Base-by-base conservation (phyloP, 495 filamentous ascomycete species). In the Pseudevernia furfuracea region DNA sequence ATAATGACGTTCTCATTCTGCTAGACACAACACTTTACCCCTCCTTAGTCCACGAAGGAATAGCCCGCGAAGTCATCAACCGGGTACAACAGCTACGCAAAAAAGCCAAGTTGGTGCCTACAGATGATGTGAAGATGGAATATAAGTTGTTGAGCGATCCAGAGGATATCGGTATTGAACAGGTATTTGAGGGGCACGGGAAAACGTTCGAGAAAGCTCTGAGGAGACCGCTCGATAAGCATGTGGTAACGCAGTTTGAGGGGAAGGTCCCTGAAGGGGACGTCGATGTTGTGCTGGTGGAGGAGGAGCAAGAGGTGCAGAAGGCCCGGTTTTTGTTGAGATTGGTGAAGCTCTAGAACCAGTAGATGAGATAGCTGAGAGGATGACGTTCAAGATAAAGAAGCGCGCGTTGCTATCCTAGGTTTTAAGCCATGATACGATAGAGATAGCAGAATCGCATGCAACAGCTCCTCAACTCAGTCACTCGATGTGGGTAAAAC, bases 301-400 rank as follows among this genome's bases (percentile, higher is more conserved):
- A 95, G 73, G 93, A 96, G 74, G 88, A 96, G 74, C 87, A 92
- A 68, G 92, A 96, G 77, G 84, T 96, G 59, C 89, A 91, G 70
- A 90, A 89, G 70, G 89, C 91, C 0, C 91, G 85, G 11, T 92
- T 96, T 77, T 78, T 94, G 78, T 74, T 97, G 74, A 85, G 91
- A 69, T 72, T 97, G 67, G 74, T 96, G 62, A 92, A 86, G 78
- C 76, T 96, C 62, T 92, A 81, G 74, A 75, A 28, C 30, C 19
- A 21, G 61, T 23, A 44, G 39, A 37, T 23, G 19, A 28, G 11
- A 10, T 28, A 52, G 25, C 28, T 6, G 48, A 32, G 15, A 28
- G 55, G 2, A n/a, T 36, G 8, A 36, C 32, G 48, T 30, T 30
- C n/a, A 38, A 8, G 5, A 23, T 23, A 41, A 19, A 43, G 25